phyloP scores from a whole-genome alignment of 2,329 filamentous ascomycete species.

The Claviceps maximensis region DNA sequence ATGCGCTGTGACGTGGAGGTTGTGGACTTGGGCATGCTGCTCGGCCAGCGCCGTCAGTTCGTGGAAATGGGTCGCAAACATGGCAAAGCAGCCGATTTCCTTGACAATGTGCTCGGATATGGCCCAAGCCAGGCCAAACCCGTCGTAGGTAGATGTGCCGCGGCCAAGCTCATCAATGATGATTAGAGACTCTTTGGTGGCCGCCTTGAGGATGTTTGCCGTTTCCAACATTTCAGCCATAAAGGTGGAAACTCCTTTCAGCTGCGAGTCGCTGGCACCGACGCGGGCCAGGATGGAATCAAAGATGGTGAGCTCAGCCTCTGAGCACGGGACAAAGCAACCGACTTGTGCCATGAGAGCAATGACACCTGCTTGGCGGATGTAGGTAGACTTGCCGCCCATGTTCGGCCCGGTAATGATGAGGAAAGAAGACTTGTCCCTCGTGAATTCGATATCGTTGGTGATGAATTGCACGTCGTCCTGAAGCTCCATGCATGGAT shows the following conservation, averaged over 20 bases:
- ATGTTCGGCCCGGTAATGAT: constrained; percentile 98
- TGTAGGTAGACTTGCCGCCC: constrained; percentile 98
- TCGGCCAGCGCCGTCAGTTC: constrained; percentile 87
- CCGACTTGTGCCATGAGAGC: constrained; percentile 95
- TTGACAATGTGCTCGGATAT: constrained; percentile 96
- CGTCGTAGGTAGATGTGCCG: constrained; percentile 95
- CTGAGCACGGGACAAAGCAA: constrained; percentile 84
- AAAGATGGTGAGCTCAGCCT: constrained; percentile 88
- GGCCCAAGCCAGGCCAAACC: constrained; percentile 97
- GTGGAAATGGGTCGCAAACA: constrained; percentile 98
- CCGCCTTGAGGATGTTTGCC: constrained; percentile 94
- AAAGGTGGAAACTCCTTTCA: constrained; percentile 96
- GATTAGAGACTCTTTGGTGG: constrained; percentile 87
- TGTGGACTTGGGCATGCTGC: constrained; percentile 74
- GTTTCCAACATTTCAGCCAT: constrained; percentile 99
- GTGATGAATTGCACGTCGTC: constrained; percentile 98
- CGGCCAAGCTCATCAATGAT: constrained; percentile 97
- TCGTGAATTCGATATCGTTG: constrained; percentile 76
- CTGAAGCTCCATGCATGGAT: constrained; percentile 97
- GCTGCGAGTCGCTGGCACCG: constrained; percentile 87
- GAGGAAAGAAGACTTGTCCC: constrained; percentile 73
- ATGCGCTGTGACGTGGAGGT: constrained; percentile 92
- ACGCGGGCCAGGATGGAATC: constrained; percentile 94
- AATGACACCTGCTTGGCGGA: constrained; percentile 92
- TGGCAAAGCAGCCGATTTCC: constrained; percentile 84